phyloP scores from a whole-genome alignment of 768 basidiomycete species.

The Leccinum uliginosum region DNA sequence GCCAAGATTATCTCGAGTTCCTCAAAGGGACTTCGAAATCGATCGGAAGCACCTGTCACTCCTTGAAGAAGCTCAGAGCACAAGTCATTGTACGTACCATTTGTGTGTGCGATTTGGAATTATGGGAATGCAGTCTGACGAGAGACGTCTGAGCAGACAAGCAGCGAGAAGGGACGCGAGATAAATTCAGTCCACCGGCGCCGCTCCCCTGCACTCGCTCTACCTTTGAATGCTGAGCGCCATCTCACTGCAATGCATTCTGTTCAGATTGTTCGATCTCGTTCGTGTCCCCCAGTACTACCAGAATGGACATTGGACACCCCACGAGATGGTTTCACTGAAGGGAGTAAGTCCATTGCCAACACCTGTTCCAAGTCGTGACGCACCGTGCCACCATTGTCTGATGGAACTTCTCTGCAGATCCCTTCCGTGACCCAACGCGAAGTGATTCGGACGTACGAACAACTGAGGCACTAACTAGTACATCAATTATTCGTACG shows the following conservation, averaged over 20 bases:
- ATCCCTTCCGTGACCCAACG: background rate
- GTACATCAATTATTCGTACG: slow-evolving; percentile 1
- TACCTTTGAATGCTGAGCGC: background rate
- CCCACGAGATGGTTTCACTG: background rate
- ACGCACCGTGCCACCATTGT: no score
- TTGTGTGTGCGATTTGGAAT: background rate
- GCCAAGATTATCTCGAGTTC: background rate
- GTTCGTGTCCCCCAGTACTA: slow-evolving; percentile 3
- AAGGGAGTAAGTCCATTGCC: background rate
- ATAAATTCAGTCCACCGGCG: no score
- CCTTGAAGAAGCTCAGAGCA: background rate
- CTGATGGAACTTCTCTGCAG: background rate
- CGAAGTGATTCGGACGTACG: slow-evolving; percentile 13
- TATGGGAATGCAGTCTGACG: background rate
- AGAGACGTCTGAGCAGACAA: background rate
- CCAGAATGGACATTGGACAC: background rate
- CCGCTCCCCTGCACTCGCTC: no score
- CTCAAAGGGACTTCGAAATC: background rate
- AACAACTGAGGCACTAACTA: background rate
- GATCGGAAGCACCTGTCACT: background rate
- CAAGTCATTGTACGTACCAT: background rate
- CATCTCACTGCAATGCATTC: accelerated
- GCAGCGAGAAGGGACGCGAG: background rate
- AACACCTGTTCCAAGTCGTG: background rate
- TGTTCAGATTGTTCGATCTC: background rate